These are phyloP conservation scores for Kodamaea sp. DNA, from an alignment of 1,139 yeast genomes.

Conservation along the genomic window DNA sequence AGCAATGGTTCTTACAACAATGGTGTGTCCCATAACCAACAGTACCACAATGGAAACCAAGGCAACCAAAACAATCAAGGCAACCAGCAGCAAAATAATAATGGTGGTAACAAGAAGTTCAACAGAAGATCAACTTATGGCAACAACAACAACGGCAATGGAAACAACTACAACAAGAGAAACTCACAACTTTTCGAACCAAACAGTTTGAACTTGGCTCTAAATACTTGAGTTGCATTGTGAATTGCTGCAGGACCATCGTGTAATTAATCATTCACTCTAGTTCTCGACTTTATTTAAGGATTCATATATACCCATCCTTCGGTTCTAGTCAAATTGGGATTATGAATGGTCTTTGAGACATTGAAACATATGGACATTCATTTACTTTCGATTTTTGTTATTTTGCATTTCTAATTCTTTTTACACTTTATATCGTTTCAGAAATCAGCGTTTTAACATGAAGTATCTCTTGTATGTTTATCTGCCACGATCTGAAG, in stretches of 20 bases:
- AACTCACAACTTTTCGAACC: slow-evolving; percentile 19
- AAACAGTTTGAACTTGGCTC: slow-evolving; percentile 14
- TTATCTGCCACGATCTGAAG: too few relatives aligned
- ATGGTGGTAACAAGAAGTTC: slow-evolving; percentile 19
- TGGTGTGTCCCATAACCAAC: too few relatives aligned
- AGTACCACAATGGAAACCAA: slow-evolving; percentile 2
- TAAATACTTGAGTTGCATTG: slow-evolving; percentile 16
- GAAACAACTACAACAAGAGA: slow-evolving; percentile 15
- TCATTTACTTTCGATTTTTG: too few relatives aligned
- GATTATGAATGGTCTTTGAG: too few relatives aligned
- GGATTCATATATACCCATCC: not conserved
- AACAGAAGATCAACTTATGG: slow-evolving; percentile 24
- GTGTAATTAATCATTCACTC: too few relatives aligned
- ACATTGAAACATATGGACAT: too few relatives aligned
- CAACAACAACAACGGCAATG: slow-evolving; percentile 9
- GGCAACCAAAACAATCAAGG: slow-evolving; percentile 1
- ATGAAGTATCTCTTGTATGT: too few relatives aligned
- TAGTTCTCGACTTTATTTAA: too few relatives aligned
- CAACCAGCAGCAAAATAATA: slow-evolving; percentile 12
- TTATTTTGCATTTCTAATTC: too few relatives aligned
- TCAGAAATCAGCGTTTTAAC: too few relatives aligned
- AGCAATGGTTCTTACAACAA: slow-evolving; percentile 17
- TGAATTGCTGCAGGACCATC: too few relatives aligned
- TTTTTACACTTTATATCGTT: too few relatives aligned
- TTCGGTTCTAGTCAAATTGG: slow-evolving; percentile 1